Percentiles rank a stretch among this genome's conserved stretches.
These are phyloP conservation scores for Fusarium sarcochroum DNA, from an alignment of 2,329 filamentous ascomycete genomes.

Conservation along the genomic window DNA sequence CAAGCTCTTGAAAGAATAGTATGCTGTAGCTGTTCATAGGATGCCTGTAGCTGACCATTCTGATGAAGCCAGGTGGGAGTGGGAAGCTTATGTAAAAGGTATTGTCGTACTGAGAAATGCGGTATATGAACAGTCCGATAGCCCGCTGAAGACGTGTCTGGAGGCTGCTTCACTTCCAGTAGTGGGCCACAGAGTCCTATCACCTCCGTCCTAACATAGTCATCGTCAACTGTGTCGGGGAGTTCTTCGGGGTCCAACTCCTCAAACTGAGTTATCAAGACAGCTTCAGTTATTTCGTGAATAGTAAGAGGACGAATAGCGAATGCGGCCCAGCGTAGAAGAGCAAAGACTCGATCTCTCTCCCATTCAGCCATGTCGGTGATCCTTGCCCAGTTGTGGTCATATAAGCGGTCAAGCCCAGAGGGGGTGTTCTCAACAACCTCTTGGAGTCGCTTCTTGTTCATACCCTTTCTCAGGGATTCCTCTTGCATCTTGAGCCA, in stretches of 20 bases:
- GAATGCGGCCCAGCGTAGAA: conserved; percentile 53
- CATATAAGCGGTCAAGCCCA: conserved; percentile 50
- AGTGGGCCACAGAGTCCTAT: conserved; percentile 49
- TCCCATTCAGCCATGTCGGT: conserved; percentile 13
- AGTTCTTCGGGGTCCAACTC: conserved; percentile 44
- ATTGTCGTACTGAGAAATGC: conserved; percentile 43
- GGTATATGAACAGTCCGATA: conserved; percentile 24
- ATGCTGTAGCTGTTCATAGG: rapidly evolving
- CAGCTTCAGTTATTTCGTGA: conserved; percentile 44
- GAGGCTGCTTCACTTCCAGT: conserved; percentile 43
- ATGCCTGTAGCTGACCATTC: rapidly evolving
- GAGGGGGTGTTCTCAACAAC: conserved; percentile 47
- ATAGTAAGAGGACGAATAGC: conserved; percentile 39
- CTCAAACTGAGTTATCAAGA: conserved; percentile 30
- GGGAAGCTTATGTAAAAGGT: neutral
- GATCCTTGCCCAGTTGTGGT: conserved; percentile 51
- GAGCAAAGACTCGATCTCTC: conserved; percentile 41
- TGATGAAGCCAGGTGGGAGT: neutral
- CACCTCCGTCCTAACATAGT: conserved; percentile 50
- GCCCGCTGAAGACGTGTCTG: rapidly evolving
- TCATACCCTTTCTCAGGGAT: conserved; percentile 45
- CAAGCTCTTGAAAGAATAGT: neutral
- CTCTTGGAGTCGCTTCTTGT: conserved; percentile 48
- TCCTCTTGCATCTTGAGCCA: conserved; percentile 52
- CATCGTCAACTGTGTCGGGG: conserved; percentile 46